Base-by-base conservation (phyloP, 2,329 filamentous ascomycete species). In the Sarocladium strictum region DNA sequence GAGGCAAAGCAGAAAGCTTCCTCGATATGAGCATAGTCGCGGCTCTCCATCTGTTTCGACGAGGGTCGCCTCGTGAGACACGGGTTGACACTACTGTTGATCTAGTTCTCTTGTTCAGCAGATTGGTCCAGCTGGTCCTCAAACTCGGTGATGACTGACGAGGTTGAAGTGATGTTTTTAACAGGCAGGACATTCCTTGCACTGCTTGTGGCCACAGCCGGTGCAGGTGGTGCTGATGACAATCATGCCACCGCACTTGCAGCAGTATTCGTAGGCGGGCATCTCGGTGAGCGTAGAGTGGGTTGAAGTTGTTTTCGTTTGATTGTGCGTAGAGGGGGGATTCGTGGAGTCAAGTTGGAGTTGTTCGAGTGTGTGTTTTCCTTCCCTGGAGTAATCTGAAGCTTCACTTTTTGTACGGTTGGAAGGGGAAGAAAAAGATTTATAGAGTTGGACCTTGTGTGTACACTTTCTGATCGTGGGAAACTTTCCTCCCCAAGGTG, bases 221-320 rank as follows among this genome's bases (percentile, higher is more conserved):
- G 67, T 70, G 72, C 77, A 80, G 53, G 70, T 74, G 65, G 69
- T 77, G 74, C 76, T 80, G 69, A 80, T 80, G 70, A 80, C 77
- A 61, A 80, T 78, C 69, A 80, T 76, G 68, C 72, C 68, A 61
- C 75, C 75, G 69, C 77, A 80, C 63, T 78, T 67, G 73, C 77
- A 80, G 74, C 78, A 80, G 69, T 77, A 77, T 61, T 75, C 73
- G 61, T 73, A 75, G 61, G 70, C 68, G 64, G 73, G 69, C 73
- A 76, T 76, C 51, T 61, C 65, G 62, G 45, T 7, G 19, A 21
- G 53, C n/a, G 14, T 21, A 26, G 37, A 41, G 37, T 37, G 32
- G 52, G 49, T 43, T 59, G 35, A 43, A 51, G 49, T 33, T 40
- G 50, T 59, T 54, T 54, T 38, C 52, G 24, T 47, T 19, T n/a